Evolutionary conservation across 371 early-diverging fungal genomes (phyloP).

Genomic region (Mucor plumbeus): DNA sequence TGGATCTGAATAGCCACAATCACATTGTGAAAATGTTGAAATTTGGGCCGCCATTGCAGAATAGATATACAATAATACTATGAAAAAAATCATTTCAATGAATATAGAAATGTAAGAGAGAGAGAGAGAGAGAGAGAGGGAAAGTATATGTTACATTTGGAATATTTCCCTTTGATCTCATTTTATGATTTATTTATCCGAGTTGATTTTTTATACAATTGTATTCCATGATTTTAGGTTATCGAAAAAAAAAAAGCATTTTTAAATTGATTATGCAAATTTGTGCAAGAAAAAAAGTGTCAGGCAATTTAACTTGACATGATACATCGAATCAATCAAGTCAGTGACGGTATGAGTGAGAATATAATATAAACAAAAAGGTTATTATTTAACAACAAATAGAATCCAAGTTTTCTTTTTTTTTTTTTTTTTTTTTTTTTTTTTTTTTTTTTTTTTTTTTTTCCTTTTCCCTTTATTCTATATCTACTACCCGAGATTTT

Average conservation of each 20-base stretch:
- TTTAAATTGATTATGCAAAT: neutral
- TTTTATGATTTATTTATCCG: neutral
- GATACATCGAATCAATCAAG: neutral
- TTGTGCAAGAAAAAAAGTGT: neutral
- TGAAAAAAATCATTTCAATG: neutral
- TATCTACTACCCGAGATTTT: neutral
- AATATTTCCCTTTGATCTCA: neutral
- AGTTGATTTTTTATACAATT: neutral
- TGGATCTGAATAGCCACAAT: constrained; percentile 43
- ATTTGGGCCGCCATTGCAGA: neutral
- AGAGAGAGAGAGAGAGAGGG: too few relatives aligned
- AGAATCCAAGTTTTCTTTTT: neutral
- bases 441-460: neutral
- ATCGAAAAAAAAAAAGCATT: neutral
- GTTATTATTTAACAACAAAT: neutral
- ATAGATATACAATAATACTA: neutral
- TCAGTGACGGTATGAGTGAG: neutral
- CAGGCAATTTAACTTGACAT: neutral
- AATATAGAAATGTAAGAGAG: neutral
- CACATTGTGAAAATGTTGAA: constrained; percentile 20
- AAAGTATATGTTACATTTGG: neutral
- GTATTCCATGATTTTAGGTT: neutral
- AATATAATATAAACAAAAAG: neutral
- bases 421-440: neutral
- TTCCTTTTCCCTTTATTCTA: neutral